phyloP scores from a whole-genome alignment of 768 basidiomycete genomes.

The Xerocomellus chrysenteron region DNA sequence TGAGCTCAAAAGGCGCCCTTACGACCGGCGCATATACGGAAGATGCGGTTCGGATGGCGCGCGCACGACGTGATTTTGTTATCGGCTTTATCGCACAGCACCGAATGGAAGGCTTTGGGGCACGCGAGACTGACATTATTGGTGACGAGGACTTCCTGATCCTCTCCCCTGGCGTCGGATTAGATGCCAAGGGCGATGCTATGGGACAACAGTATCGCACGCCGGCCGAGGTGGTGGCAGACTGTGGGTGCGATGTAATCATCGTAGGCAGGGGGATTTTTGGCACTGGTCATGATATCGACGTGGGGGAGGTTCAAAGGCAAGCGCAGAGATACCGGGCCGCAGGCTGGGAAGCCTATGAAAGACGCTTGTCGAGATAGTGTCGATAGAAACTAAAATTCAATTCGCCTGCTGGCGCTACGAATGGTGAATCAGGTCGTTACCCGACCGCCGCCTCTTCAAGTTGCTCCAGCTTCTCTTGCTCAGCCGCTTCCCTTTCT shows the following conservation, averaged over 20 bases:
- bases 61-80: slow-evolving; percentile 79
- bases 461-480: slow-evolving; percentile 13
- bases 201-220: slow-evolving; percentile 97
- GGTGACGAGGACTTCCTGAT: slow-evolving; percentile 80
- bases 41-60: slow-evolving; percentile 85
- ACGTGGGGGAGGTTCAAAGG: slow-evolving; percentile 40
- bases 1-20: slow-evolving; percentile 89
- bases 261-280: slow-evolving; percentile 97
- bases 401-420: background rate
- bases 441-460: slow-evolving; percentile 7
- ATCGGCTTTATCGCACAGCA: slow-evolving; percentile 94
- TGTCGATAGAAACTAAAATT: background rate
- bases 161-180: slow-evolving; percentile 89
- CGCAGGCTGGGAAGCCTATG: slow-evolving; percentile 92
- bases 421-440: background rate
- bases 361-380: slow-evolving; percentile 43
- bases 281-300: slow-evolving; percentile 51
- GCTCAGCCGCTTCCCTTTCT: slow-evolving; percentile 64
- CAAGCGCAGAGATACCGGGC: slow-evolving; percentile 83
- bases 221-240: slow-evolving; percentile 76
- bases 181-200: slow-evolving; percentile 73
- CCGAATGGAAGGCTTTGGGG: slow-evolving; percentile 71
- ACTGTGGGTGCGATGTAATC: slow-evolving; percentile 90
- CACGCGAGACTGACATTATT: slow-evolving; percentile 25
- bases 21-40: slow-evolving; percentile 82